Evolutionary conservation across 2,329 filamentous ascomycete species (phyloP), one percentile per base, ranked within the genome.

Genomic region (Purpureocillium lavendulum): DNA sequence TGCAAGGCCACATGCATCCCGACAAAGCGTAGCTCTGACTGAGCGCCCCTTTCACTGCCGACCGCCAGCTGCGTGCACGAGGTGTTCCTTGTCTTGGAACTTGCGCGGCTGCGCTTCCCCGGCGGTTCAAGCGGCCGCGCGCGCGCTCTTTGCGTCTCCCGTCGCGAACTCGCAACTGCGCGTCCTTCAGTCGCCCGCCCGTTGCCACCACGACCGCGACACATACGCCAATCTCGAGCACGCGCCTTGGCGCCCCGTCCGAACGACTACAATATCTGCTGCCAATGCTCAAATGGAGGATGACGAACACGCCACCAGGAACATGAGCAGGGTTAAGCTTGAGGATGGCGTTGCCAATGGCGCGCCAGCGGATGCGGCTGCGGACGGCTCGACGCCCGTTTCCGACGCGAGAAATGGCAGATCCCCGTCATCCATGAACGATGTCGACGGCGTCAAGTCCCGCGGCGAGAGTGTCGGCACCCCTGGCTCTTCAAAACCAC

Each of bases 401-500:
- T 49, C 52, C 28, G 54, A 55, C 36, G 46, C 45, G 36, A 51
- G 48, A 30, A 44, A 51, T 12, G 48, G 50, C 38, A 46, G 52
- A 15, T 49, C 49, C 13, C 54, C 47, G 30, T 66, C 66, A 5
- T 59, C 66, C 33, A 69, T 61, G 45, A 46, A 61, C 51, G 71
- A 70, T 38, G 62, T 62, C 40, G 66, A 68, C 46, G 65, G 63
- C 31, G 47, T 54, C 47, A 74, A 74, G 47, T 61, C 65, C 40
- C 64, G 65, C 41, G 68, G 61, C 49, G 69, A 69, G 40, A 69
- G 66, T 56, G 61, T 59, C 34, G 69, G 68, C 35, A 71, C 68
- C 7, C 66, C 67, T 21, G 68, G 69, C 40, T 65, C 65, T 28
- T 55, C 51, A 16, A 78, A 84, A 53, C 73, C 77, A 31, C 76